Evolutionary conservation across 192 early-diverging fungal genomes (phyloP).

Genomic region (Rhizophagus prolifer): DNA sequence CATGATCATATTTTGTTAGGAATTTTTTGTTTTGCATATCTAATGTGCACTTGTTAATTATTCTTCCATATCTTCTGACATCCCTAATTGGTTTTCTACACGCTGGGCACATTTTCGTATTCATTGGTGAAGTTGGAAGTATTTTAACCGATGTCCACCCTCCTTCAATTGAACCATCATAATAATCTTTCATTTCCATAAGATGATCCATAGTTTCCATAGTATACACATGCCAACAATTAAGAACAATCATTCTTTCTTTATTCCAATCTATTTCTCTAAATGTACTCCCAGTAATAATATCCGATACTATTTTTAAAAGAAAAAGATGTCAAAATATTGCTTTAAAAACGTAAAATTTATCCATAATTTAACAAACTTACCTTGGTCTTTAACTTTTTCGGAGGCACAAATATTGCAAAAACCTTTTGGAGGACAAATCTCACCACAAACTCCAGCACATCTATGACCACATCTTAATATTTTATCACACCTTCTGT

Average conservation of each 20-base stretch:
- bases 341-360: too few species aligned
- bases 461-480: conserved; percentile 55
- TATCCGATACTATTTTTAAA: too few species aligned
- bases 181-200: conserved; percentile 46
- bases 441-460: conserved; percentile 50
- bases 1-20: not conserved
- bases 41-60: conserved; percentile 13
- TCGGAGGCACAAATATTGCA: conserved; percentile 41
- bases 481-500: conserved; percentile 42
- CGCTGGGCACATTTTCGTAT: conserved; percentile 5
- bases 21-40: conserved; percentile 28
- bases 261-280: conserved; percentile 37
- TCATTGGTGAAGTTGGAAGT: not conserved
- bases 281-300: too few species aligned
- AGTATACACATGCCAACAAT: conserved; percentile 54
- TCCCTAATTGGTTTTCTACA: conserved; percentile 10
- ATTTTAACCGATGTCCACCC: conserved; percentile 2
- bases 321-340: too few species aligned
- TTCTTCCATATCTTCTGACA: conserved; percentile 22
- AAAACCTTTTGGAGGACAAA: conserved; percentile 32
- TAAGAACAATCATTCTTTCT: conserved; percentile 46
- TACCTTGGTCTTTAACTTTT: conserved; percentile 16
- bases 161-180: conserved; percentile 5
- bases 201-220: conserved; percentile 53
- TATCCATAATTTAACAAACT: too few species aligned